phyloP scores from a whole-genome alignment of 306 rosid species.

The Geum urbanum region DNA sequence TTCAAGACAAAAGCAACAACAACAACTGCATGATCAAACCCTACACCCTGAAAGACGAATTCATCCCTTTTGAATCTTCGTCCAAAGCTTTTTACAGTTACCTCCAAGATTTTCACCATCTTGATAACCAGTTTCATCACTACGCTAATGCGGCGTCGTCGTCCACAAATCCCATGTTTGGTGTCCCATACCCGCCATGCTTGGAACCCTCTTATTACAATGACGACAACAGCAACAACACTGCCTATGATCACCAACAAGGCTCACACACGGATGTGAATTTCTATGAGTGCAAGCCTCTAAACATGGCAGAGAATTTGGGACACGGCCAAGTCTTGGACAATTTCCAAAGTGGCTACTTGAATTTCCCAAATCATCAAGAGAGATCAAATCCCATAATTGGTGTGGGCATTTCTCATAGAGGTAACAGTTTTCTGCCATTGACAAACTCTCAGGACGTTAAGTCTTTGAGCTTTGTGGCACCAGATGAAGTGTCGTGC shows the following conservation, averaged over 20 bases:
- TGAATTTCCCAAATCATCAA: constrained; percentile 34
- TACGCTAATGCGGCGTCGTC: constrained; percentile 43
- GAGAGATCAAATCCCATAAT: constrained; percentile 20
- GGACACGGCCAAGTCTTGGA: constrained; percentile 47
- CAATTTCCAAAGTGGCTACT: constrained; percentile 39
- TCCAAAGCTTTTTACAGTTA: constrained; percentile 48
- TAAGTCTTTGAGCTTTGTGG: constrained; percentile 45
- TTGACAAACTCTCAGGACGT: constrained; percentile 30
- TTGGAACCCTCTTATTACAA: constrained; percentile 40
- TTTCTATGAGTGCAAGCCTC: constrained; percentile 44
- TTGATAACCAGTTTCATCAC: constrained; percentile 27
- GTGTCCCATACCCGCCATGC: constrained; percentile 28
- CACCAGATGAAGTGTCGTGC: constrained; percentile 67
- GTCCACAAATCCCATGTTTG: constrained; percentile 46
- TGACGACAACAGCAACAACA: not conserved
- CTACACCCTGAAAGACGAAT: constrained; percentile 38
- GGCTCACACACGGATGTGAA: constrained; percentile 33
- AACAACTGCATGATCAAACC: constrained; percentile 22
- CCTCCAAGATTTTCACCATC: constrained; percentile 63
- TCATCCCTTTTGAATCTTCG: constrained; percentile 34
- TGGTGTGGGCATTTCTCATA: constrained; percentile 33
- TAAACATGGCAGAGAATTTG: constrained; percentile 29
- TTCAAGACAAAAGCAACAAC: constrained; percentile 29
- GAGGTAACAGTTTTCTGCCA: constrained; percentile 25
- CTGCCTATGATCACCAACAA: constrained; percentile 25